Evolutionary conservation across 169 alveolate genomes (phyloP).

Genomic region (Babesia ovis): DNA sequence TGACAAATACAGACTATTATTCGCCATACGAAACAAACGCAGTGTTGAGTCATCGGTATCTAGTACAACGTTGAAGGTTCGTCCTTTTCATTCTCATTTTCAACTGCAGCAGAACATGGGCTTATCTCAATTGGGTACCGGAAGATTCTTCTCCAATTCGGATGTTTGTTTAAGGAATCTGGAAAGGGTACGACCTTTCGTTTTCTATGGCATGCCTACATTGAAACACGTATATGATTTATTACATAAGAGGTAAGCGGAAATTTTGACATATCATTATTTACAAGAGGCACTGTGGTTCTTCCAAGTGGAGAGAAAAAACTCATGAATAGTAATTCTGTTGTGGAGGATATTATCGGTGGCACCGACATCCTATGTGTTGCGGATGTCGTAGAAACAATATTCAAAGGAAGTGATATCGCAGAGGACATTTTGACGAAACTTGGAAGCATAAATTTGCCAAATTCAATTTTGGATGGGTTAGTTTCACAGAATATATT

Average conservation of each 20-base stretch:
- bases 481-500: constrained; percentile 2
- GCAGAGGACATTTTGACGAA: constrained; percentile 46
- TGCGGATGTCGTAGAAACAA: constrained; percentile 34
- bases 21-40: constrained; percentile 53
- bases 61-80: constrained; percentile 24
- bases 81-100: background rate
- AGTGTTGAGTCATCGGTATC: constrained; percentile 38
- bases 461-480: constrained; percentile 19
- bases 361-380: constrained; percentile 30
- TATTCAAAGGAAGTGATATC: constrained; percentile 34
- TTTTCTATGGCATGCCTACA: constrained; percentile 55
- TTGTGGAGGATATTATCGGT: constrained; percentile 55
- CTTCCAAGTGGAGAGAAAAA: constrained; percentile 2
- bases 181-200: constrained; percentile 46
- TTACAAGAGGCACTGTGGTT: constrained; percentile 51
- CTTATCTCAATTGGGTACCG: constrained; percentile 24
- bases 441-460: constrained; percentile 39
- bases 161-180: constrained; percentile 8
- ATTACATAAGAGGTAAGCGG: constrained; percentile 47
- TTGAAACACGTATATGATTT: constrained; percentile 32
- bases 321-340: constrained; percentile 24
- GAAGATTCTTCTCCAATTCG: constrained; percentile 52
- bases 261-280: background rate
- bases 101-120: constrained; percentile 21
- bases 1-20: constrained; percentile 18